These are phyloP conservation scores for Fusarium sp. DNA, from an alignment of 2,329 filamentous ascomycete species.

Conservation along the genomic window DNA sequence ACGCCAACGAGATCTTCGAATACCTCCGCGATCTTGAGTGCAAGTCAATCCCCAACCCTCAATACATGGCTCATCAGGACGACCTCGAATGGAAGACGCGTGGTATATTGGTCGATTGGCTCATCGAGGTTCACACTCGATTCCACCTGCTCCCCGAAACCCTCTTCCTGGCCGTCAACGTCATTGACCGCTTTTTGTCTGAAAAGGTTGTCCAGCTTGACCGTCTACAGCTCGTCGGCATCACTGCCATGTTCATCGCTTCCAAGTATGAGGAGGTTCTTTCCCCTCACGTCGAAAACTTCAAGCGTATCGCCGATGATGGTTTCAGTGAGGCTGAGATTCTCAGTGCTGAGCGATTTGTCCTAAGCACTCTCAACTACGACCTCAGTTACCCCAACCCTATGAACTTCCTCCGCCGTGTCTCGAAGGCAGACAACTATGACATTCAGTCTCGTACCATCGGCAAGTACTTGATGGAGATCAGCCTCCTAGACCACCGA, in stretches of 20 bases:
- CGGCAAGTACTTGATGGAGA: conserved; percentile 97
- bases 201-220: conserved; percentile 95
- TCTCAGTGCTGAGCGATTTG: conserved; percentile 93
- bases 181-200: conserved; percentile 97
- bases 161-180: conserved; percentile 95
- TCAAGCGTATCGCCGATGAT: conserved; percentile 95
- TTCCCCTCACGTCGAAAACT: conserved; percentile 95
- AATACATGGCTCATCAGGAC: conserved; percentile 95
- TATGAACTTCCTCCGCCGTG: conserved; percentile 99
- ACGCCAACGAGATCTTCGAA: conserved; percentile 96
- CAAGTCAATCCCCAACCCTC: conserved; percentile 81
- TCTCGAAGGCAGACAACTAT: conserved; percentile 99
- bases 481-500: conserved; percentile 92
- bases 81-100: conserved; percentile 99
- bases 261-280: conserved; percentile 99
- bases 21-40: conserved; percentile 89
- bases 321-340: conserved; percentile 96
- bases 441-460: conserved; percentile 97
- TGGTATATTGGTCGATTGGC: conserved; percentile 96
- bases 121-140: conserved; percentile 96
- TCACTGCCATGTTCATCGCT: conserved; percentile 99
- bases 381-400: conserved; percentile 99
- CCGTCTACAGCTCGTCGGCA: conserved; percentile 93
- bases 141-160: conserved; percentile 97
- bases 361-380: conserved; percentile 90